phyloP scores from a whole-genome alignment of 2,329 filamentous ascomycete genomes.

The Coniochaeta pulveracea region DNA sequence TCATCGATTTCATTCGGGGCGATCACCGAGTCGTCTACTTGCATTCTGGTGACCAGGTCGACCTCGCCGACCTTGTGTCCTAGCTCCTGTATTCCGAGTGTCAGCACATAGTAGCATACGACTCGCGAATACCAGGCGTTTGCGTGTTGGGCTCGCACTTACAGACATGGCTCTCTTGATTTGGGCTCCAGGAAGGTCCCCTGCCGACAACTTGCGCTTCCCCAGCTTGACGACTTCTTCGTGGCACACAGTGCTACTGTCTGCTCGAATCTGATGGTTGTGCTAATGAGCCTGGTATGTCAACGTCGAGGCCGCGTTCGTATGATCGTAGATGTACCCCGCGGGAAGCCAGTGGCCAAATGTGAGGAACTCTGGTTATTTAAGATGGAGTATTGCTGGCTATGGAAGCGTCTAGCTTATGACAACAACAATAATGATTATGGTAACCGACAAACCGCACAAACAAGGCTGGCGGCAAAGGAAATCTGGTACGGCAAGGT shows the following conservation, averaged over 20 bases:
- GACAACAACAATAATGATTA: no score
- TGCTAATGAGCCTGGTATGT: background rate
- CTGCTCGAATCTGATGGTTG: no score
- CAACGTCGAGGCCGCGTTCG: no score
- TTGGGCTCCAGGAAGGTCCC: slow-evolving; percentile 42
- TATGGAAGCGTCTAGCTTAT: no score
- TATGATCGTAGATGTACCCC: no score
- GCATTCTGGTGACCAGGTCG: slow-evolving; percentile 53
- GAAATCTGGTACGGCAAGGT: no score
- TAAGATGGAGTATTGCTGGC: no score
- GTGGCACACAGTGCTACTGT: background rate
- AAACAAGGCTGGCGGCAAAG: no score
- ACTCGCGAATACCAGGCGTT: background rate
- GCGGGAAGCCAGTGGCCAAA: no score
- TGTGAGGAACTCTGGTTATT: no score
- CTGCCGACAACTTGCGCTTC: slow-evolving; percentile 57
- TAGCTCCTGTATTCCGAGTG: slow-evolving; percentile 19
- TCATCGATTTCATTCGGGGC: slow-evolving; percentile 55
- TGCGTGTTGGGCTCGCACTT: slow-evolving; percentile 19
- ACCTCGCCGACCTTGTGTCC: slow-evolving; percentile 43
- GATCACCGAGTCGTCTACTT: slow-evolving; percentile 49
- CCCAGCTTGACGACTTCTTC: slow-evolving; percentile 38
- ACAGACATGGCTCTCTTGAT: slow-evolving; percentile 55
- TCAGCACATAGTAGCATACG: background rate
- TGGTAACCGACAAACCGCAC: no score